phyloP scores from a whole-genome alignment of 2,329 filamentous ascomycete genomes.

The Didymellaceae sp. region DNA sequence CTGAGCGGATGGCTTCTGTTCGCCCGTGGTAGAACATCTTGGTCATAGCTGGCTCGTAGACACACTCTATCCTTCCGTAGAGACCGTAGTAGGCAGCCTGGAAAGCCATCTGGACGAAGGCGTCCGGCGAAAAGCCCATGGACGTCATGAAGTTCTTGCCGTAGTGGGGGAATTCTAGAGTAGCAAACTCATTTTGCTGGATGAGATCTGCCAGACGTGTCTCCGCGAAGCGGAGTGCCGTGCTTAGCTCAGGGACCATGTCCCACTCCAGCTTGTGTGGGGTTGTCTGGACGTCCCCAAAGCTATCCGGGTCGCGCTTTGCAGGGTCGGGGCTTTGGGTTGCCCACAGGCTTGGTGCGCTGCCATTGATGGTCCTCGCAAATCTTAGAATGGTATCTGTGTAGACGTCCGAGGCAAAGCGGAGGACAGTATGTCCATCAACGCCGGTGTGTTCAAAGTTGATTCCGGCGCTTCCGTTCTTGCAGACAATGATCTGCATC shows the following conservation, averaged over 20 bases:
- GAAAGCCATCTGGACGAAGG: slow-evolving; percentile 98
- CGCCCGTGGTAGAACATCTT: slow-evolving; percentile 92
- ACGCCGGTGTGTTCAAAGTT: slow-evolving; percentile 99
- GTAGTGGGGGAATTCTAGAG: slow-evolving; percentile 85
- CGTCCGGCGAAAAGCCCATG: slow-evolving; percentile 95
- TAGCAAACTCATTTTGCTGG: slow-evolving; percentile 94
- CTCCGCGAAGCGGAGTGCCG: slow-evolving; percentile 93
- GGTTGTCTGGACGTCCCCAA: slow-evolving; percentile 90
- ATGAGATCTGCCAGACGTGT: slow-evolving; percentile 93
- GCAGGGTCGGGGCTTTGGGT: slow-evolving; percentile 89
- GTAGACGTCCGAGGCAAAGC: slow-evolving; percentile 95
- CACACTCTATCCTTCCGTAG: slow-evolving; percentile 91
- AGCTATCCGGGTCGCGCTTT: slow-evolving; percentile 88
- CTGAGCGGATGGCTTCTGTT: slow-evolving; percentile 89
- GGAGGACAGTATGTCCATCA: slow-evolving; percentile 93
- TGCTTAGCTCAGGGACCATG: slow-evolving; percentile 88
- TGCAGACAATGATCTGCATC: slow-evolving; percentile 97
- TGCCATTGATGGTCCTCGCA: slow-evolving; percentile 91
- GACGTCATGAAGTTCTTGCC: slow-evolving; percentile 98
- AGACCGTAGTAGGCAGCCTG: slow-evolving; percentile 97
- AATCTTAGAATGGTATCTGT: slow-evolving; percentile 97
- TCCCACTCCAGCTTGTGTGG: slow-evolving; percentile 98
- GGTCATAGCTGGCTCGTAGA: slow-evolving; percentile 98
- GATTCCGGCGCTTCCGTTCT: slow-evolving; percentile 97
- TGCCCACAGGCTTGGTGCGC: slow-evolving; percentile 90